Percentiles rank a stretch among this genome's conserved stretches.
Conservation (phyloP, 2,329 filamentous ascomycete species). For the Incumbomyces lentus region DNA sequence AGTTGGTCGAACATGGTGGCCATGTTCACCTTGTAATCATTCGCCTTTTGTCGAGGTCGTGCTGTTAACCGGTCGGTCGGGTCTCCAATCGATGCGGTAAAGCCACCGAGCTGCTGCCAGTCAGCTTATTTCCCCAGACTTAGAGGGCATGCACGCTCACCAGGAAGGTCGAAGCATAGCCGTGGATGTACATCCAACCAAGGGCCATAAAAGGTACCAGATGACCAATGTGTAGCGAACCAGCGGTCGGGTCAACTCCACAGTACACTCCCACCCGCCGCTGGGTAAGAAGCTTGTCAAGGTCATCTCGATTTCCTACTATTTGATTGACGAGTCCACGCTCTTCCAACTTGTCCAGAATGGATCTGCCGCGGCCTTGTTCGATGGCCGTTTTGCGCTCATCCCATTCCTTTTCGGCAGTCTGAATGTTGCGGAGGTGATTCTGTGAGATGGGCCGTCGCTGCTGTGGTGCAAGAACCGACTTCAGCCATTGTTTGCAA, state of each 20-base stretch:
- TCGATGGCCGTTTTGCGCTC: constrained; percentile 33
- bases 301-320: constrained; percentile 34
- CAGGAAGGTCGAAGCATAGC: constrained; percentile 35
- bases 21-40: constrained; percentile 36
- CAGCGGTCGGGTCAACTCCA: constrained; percentile 40
- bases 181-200: constrained; percentile 40
- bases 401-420: constrained; percentile 33
- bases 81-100: constrained; percentile 38
- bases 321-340: constrained; percentile 37
- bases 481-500: constrained; percentile 2
- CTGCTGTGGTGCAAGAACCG: constrained; percentile 1
- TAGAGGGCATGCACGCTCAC: constrained; percentile 24
- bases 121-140: constrained; percentile 14
- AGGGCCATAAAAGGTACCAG: constrained; percentile 43
- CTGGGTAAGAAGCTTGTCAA: constrained; percentile 35
- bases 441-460: constrained; percentile 29
- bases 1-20: constrained; percentile 40
- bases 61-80: constrained; percentile 35
- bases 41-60: constrained; percentile 28
- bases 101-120: constrained; percentile 33
- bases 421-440: constrained; percentile 28
- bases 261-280: constrained; percentile 38
- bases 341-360: constrained; percentile 35
- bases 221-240: constrained; percentile 41
- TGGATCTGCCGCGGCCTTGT: constrained; percentile 33